Conservation (phyloP, 495 filamentous ascomycete species). For the Usnea hakonensis region DNA sequence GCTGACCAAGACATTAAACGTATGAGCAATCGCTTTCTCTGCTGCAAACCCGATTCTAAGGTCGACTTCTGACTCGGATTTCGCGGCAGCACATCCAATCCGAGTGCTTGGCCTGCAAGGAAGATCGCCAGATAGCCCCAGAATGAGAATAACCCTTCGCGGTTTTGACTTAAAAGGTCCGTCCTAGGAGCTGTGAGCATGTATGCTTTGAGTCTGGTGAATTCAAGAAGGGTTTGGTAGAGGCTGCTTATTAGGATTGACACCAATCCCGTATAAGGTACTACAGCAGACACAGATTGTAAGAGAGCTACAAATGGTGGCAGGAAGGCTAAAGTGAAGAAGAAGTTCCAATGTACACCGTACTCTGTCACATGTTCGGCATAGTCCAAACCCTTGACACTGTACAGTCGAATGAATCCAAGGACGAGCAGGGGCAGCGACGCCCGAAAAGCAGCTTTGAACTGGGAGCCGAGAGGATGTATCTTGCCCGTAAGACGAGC, state of each 20-base stretch:
- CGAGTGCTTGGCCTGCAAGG: slow-evolving; percentile 75
- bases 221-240: slow-evolving; percentile 72
- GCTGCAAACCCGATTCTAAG: slow-evolving; percentile 26
- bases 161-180: slow-evolving; percentile 75
- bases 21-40: slow-evolving; percentile 49
- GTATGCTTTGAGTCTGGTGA: slow-evolving; percentile 68
- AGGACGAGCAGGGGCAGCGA: slow-evolving; percentile 76
- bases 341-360: slow-evolving; percentile 99
- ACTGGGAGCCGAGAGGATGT: slow-evolving; percentile 43
- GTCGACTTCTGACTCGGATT: slow-evolving; percentile 24
- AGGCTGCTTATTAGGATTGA: slow-evolving; percentile 53
- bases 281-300: slow-evolving; percentile 48
- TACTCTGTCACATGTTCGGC: slow-evolving; percentile 98
- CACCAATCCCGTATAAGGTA: slow-evolving; percentile 68
- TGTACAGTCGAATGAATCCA: slow-evolving; percentile 73
- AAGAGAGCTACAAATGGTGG: slow-evolving; percentile 87
- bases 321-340: slow-evolving; percentile 88
- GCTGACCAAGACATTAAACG: slow-evolving; percentile 51
- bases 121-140: slow-evolving; percentile 92
- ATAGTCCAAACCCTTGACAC: slow-evolving; percentile 90
- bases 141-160: slow-evolving; percentile 91
- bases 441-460: slow-evolving; percentile 61
- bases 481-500: slow-evolving; percentile 44
- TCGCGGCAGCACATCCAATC: slow-evolving; percentile 68
- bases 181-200: slow-evolving; percentile 76